Conservation (phyloP, 1,284 basidiomycete genomes). For the Thelephora terrestris region DNA sequence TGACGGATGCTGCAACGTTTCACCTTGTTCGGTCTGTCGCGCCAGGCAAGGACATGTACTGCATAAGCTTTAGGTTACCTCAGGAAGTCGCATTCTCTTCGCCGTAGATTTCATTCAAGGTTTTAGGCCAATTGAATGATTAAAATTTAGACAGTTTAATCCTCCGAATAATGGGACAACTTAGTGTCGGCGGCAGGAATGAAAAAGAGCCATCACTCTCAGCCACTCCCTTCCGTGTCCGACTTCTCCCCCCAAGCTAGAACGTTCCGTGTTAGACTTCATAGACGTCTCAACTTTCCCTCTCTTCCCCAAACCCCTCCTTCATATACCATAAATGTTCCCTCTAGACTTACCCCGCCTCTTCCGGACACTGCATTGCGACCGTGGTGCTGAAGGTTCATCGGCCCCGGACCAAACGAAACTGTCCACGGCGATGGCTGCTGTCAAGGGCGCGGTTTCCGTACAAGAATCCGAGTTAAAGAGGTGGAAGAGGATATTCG, state of each 20-base stretch:
- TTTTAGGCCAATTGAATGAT: not conserved
- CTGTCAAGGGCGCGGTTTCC: conserved; percentile 57
- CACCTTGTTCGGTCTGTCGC: conserved; percentile 89
- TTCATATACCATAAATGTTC: conserved; percentile 13
- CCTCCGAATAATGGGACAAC: too few relatives aligned
- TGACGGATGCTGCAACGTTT: conserved; percentile 47
- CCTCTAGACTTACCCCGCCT: conserved; percentile 25
- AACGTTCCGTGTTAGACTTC: not conserved
- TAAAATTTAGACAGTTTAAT: too few relatives aligned
- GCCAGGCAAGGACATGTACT: conserved; percentile 98
- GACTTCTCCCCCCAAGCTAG: too few relatives aligned
- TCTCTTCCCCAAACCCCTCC: not conserved
- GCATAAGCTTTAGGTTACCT: conserved; percentile 86
- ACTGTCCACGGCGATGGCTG: conserved; percentile 43
- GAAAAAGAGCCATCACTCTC: too few relatives aligned
- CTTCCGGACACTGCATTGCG: conserved; percentile 42
- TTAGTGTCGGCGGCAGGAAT: too few relatives aligned
- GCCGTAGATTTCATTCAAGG: not conserved
- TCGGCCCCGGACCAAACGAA: conserved; percentile 21
- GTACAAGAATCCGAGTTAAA: conserved; percentile 75
- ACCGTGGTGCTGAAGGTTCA: conserved; percentile 21
- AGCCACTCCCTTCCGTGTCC: too few relatives aligned
- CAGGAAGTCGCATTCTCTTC: conserved; percentile 36
- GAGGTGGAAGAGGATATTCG: conserved; percentile 82
- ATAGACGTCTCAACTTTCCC: not conserved